phyloP scores from a whole-genome alignment of 2,329 filamentous ascomycete species.

The Xylariomycetidae sp. region DNA sequence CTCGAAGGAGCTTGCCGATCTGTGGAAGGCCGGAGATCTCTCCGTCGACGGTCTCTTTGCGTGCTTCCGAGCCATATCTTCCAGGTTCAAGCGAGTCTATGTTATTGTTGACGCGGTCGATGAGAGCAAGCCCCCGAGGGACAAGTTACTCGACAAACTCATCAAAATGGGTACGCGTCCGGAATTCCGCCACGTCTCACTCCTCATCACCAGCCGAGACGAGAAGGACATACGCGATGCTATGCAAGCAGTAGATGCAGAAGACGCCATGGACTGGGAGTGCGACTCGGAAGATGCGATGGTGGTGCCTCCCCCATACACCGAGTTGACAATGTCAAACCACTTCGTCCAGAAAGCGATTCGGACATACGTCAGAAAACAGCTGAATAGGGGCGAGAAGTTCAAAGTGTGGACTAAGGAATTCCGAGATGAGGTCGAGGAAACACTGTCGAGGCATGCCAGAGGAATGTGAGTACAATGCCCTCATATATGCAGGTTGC shows the following conservation, averaged over 20 bases:
- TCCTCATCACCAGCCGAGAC: slow-evolving; percentile 25
- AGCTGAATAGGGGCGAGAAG: slow-evolving; percentile 7
- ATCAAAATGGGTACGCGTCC: slow-evolving; percentile 16
- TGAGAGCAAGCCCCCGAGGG: slow-evolving; percentile 20
- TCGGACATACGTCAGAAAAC: slow-evolving; percentile 12
- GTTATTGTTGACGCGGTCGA: slow-evolving; percentile 27
- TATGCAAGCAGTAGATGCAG: too few species aligned
- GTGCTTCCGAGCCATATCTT: slow-evolving; percentile 16
- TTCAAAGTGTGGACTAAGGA: slow-evolving; percentile 5
- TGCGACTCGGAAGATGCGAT: too few species aligned
- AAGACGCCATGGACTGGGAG: background rate
- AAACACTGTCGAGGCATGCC: slow-evolving; percentile 12
- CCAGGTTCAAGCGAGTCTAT: slow-evolving; percentile 14
- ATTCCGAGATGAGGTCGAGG: slow-evolving; percentile 13
- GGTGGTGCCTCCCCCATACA: too few species aligned
- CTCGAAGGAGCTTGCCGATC: slow-evolving; percentile 11
- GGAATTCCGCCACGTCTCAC: slow-evolving; percentile 18
- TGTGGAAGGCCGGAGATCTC: slow-evolving; percentile 5
- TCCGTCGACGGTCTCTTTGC: slow-evolving; percentile 13
- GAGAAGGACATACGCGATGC: slow-evolving; percentile 21
- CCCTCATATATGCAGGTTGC: background rate
- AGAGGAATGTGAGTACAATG: slow-evolving; percentile 19
- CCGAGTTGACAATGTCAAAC: slow-evolving; percentile 23
- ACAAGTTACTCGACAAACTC: slow-evolving; percentile 16
- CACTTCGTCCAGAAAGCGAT: slow-evolving; percentile 21